Base-by-base conservation (phyloP, 2,329 filamentous ascomycete species). In the Bipolaris zeicola region DNA sequence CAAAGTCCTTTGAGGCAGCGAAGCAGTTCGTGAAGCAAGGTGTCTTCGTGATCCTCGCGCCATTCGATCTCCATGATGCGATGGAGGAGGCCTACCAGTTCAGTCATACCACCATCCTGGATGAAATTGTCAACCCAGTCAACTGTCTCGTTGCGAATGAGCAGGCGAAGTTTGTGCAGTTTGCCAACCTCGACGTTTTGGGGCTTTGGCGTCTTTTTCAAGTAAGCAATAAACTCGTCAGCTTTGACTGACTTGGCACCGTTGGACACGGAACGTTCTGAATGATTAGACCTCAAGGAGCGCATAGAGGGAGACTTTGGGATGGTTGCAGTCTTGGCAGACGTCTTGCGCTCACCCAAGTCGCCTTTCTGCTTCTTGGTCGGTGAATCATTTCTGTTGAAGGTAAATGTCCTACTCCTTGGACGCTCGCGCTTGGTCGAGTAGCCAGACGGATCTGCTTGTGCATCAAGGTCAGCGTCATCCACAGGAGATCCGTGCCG, bases 11-110 rank as follows among this genome's bases (percentile, higher is more conserved):
- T 99, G 62, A 99, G 83, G 70, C 95, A 98, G 41, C 97, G 85
- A 47, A 99, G 82, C 28, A 92, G 89, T 77, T 99, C 95, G 70
- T 98, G 94, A 6, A 99, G 84, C 36, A 99, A 83, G 8, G 89
- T 89, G 72, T 98, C 95, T 77, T 98, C 95, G 69, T 98, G 94
- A 68, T 98, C 95, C 81, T 97, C 95, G 70, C 93, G 91, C 94
- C 95, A 99, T 76, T 98, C 95, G 33, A 99, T 88, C 49, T 89
- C 89, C 85, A 97, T 92, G 67, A 94, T 96, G n/a, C 94, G 87
- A 75, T 96, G 89, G 45, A 98, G 81, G 52, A 98, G 80, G 37
- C 85, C 87, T 34, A 97, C 89, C 61, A 98, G 90, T 75, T 97
- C 92, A 64, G 89, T 86, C 92, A 98, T 96, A 18, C 95, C 95